phyloP scores from a whole-genome alignment of 2,329 filamentous ascomycete genomes.

The Beauveria caledonica region DNA sequence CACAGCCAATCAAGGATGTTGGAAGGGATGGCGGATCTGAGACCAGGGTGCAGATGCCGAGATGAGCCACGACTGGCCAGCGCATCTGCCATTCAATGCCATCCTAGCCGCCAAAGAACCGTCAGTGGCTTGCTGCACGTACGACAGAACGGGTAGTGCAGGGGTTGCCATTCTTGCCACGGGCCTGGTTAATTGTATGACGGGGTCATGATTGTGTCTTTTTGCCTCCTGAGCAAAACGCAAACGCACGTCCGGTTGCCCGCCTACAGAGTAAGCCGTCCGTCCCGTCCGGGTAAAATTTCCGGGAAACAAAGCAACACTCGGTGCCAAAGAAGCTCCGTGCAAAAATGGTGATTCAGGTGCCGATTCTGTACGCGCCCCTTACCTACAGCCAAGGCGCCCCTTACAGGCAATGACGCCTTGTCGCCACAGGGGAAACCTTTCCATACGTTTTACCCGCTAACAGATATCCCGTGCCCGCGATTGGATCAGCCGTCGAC shows the following conservation, averaged over 20 bases:
- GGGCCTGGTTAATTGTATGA: neutral
- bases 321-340: too few species aligned
- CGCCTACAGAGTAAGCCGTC: too few species aligned
- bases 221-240: too few species aligned
- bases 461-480: neutral
- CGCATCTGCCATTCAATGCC: neutral
- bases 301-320: too few species aligned
- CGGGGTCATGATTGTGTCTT: too few species aligned
- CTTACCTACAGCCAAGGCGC: neutral
- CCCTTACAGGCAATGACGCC: neutral
- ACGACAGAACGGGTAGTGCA: neutral
- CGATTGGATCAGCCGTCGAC: slow-evolving; percentile 6
- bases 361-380: neutral
- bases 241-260: too few species aligned
- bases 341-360: neutral
- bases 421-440: neutral
- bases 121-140: neutral
- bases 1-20: neutral
- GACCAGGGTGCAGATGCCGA: neutral
- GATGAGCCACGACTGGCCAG: neutral
- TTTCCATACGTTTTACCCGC: neutral
- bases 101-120: neutral
- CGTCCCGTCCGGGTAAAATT: too few species aligned
- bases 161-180: neutral
- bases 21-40: neutral